Conservation (phyloP, 805 yeast genomes). For the Yarrowia sp. region DNA sequence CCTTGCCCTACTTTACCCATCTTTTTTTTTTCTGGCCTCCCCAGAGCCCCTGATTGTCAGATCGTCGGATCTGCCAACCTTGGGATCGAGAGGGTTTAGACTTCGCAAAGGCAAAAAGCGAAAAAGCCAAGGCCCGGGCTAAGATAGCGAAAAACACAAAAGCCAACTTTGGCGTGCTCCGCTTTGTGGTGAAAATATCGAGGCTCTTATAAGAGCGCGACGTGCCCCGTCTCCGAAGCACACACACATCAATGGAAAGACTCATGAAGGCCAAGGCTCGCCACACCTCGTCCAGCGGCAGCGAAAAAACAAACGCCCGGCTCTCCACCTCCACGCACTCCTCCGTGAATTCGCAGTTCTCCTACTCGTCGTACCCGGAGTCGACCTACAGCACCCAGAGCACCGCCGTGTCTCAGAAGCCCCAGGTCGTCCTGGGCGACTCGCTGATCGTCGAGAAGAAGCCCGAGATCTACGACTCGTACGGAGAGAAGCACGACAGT, state of each 20-base stretch:
- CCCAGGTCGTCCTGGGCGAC: constrained; percentile 2
- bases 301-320: not conserved
- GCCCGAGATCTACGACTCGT: constrained; percentile 6
- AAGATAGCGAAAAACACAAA: not conserved
- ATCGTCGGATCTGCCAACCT: constrained; percentile 10
- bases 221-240: not conserved
- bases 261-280: constrained; percentile 26
- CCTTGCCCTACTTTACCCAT: not conserved
- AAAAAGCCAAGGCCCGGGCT: not conserved
- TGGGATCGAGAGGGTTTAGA: not conserved
- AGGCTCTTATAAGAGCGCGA: not conserved
- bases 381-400: not conserved
- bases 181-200: no score
- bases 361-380: not conserved
- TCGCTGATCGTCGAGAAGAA: not conserved
- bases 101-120: not conserved
- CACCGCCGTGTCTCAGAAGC: not conserved
- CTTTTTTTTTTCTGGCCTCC: not conserved
- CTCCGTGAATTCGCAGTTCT: constrained; percentile 21
- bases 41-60: not conserved
- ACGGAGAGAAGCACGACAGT: not conserved
- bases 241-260: constrained; percentile 2
- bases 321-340: constrained; percentile 24
- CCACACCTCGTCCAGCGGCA: not conserved
- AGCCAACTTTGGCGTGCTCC: no score